A percentile compares a stretch with the other conserved stretches of the same genome.
phyloP scores from a whole-genome alignment of 2,329 filamentous ascomycete genomes.

The Botrytis pseudocinerea region DNA sequence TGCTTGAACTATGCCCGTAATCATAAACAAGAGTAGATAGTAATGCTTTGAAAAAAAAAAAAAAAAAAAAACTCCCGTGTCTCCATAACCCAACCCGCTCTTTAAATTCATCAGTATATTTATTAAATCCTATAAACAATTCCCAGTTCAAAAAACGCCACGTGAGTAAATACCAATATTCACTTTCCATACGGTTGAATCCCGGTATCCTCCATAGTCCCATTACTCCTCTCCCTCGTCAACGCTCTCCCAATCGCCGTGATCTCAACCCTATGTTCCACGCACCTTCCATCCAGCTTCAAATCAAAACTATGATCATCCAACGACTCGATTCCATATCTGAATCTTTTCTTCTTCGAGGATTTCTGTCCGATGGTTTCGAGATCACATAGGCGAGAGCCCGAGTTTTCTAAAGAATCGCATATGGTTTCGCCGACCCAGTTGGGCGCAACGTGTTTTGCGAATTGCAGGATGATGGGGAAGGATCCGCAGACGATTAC shows the following conservation, averaged over 20 bases:
- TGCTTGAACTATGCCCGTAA: not conserved
- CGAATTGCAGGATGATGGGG: constrained; percentile 16
- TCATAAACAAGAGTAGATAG: not conserved
- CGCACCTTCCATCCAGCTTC: not conserved
- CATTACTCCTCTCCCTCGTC: not conserved
- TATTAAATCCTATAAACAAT: not conserved
- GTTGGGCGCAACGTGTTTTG: constrained; percentile 2
- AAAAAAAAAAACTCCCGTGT: not conserved
- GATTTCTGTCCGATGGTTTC: constrained; percentile 18
- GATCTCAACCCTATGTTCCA: constrained; percentile 12
- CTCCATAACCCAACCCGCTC: not conserved
- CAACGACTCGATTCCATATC: not conserved
- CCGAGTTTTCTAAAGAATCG: not conserved
- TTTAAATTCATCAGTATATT: not conserved
- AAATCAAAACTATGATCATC: constrained; percentile 3
- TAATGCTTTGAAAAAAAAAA: not conserved
- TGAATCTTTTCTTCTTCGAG: constrained; percentile 3
- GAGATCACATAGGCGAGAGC: not conserved
- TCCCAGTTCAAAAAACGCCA: not conserved
- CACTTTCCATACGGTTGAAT: constrained; percentile 2
- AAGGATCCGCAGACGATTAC: constrained; percentile 22
- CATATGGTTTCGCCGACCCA: not conserved
- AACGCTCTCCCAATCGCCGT: not conserved
- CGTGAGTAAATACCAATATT: not conserved
- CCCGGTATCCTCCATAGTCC: not conserved